phyloP scores from a whole-genome alignment of 2,329 filamentous ascomycete genomes.

The Scytalidium lignicola region DNA sequence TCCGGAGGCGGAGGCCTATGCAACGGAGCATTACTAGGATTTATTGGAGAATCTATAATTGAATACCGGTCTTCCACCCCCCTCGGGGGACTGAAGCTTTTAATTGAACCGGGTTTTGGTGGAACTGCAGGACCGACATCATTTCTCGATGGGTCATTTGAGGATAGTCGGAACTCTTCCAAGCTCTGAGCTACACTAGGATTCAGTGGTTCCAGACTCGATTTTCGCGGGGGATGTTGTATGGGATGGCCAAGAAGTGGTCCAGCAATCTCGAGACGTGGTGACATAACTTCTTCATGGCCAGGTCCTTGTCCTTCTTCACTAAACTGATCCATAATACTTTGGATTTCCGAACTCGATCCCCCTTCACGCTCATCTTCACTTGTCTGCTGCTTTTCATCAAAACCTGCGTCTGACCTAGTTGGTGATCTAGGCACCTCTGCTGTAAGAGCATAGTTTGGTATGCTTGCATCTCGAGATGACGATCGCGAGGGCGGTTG shows the following conservation, averaged over 20 bases:
- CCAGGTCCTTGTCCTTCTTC: slow-evolving; percentile 66
- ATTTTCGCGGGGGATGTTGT: slow-evolving; percentile 75
- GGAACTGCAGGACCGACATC: slow-evolving; percentile 33
- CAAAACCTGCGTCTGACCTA: slow-evolving; percentile 49
- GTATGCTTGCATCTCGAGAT: slow-evolving; percentile 28
- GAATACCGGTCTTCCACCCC: slow-evolving; percentile 44
- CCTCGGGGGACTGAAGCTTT: slow-evolving; percentile 21
- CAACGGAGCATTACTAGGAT: slow-evolving; percentile 43
- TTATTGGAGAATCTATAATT: slow-evolving; percentile 30
- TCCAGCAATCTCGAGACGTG: slow-evolving; percentile 74
- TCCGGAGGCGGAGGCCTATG: slow-evolving; percentile 64
- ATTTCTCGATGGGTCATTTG: slow-evolving; percentile 13
- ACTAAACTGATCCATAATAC: slow-evolving; percentile 94
- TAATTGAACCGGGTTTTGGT: slow-evolving; percentile 32
- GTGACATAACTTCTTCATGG: slow-evolving; percentile 87
- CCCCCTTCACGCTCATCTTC: slow-evolving; percentile 63
- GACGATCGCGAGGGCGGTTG: slow-evolving; percentile 33
- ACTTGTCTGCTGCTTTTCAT: slow-evolving; percentile 51
- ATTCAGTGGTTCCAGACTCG: slow-evolving; percentile 71
- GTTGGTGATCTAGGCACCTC: slow-evolving; percentile 43
- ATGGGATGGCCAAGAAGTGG: slow-evolving; percentile 64
- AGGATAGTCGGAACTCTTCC: slow-evolving; percentile 23
- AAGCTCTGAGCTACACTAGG: slow-evolving; percentile 18
- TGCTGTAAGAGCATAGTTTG: slow-evolving; percentile 29
- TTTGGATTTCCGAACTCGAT: slow-evolving; percentile 84